These are phyloP conservation scores for Diplosphaera chodatii DNA, from an alignment of 139 green algal genomes.

Conservation along the genomic window DNA sequence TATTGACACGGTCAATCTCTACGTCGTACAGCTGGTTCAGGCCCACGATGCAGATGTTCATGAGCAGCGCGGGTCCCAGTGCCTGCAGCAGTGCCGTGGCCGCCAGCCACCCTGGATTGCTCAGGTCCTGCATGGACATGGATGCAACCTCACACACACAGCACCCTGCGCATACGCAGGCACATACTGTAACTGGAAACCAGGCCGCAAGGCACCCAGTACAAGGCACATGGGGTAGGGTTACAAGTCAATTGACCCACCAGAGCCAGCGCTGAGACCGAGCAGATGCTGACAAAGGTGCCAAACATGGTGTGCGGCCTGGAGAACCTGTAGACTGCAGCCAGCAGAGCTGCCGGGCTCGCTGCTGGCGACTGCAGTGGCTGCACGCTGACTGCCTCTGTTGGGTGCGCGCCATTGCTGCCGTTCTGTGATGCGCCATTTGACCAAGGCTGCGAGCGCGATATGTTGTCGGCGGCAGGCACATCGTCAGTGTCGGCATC, in stretches of 20 bases:
- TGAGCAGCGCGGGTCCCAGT: constrained; percentile 74
- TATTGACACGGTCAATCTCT: constrained; percentile 92
- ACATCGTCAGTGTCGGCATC: no score
- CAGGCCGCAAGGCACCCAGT: no score
- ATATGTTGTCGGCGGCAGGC: no score
- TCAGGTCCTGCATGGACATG: not conserved
- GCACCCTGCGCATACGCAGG: no score
- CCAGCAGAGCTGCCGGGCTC: not conserved
- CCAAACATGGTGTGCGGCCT: constrained; percentile 89
- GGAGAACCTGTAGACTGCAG: constrained; percentile 54
- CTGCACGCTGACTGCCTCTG: not conserved
- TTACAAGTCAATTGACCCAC: no score
- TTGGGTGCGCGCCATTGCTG: not conserved
- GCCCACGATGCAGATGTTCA: constrained; percentile 94
- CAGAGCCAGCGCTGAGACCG: constrained; percentile 74
- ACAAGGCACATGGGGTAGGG: no score
- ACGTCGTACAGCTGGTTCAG: constrained; percentile 70
- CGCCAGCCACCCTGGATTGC: not conserved
- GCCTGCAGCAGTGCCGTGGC: constrained; percentile 32
- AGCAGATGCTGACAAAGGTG: constrained; percentile 72
- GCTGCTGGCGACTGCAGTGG: not conserved
- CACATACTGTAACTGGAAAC: no score
- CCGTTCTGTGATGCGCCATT: no score
- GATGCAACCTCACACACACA: no score
- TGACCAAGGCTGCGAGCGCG: no score